These are phyloP conservation scores for Trichophaea hybrida DNA, from an alignment of 2,329 filamentous ascomycete genomes.

Conservation along the genomic window DNA sequence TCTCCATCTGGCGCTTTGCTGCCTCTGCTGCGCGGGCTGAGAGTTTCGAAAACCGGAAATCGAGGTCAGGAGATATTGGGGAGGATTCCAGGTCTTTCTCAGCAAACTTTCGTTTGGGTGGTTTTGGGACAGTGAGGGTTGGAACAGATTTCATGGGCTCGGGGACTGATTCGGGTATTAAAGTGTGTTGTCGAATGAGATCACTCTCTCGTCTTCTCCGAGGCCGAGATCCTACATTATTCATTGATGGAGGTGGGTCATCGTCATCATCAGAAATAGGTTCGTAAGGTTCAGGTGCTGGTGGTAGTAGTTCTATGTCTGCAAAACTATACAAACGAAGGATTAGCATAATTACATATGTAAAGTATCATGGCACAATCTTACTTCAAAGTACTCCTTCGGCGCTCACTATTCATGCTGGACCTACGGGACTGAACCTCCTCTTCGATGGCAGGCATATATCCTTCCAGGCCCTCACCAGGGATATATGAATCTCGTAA, in stretches of 20 bases:
- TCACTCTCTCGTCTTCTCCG: neutral
- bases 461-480: neutral
- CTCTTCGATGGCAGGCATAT: constrained; percentile 14
- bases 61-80: neutral
- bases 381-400: constrained; percentile 12
- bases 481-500: constrained; percentile 10
- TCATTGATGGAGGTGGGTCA: neutral
- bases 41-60: neutral
- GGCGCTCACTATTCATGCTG: constrained; percentile 14
- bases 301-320: constrained; percentile 1
- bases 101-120: neutral
- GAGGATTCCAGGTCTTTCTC: neutral
- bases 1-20: neutral
- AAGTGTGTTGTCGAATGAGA: neutral
- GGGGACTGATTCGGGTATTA: neutral
- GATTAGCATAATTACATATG: neutral
- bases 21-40: neutral
- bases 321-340: constrained; percentile 5
- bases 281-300: neutral
- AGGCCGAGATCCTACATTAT: neutral
- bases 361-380: neutral
- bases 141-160: neutral
- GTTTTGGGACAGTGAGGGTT: neutral
- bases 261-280: neutral
- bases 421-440: constrained; percentile 10